Percentiles rank a stretch among this genome's conserved stretches.
These are phyloP conservation scores for Daldinia caldariorum DNA, from an alignment of 495 filamentous ascomycete species.

Conservation along the genomic window DNA sequence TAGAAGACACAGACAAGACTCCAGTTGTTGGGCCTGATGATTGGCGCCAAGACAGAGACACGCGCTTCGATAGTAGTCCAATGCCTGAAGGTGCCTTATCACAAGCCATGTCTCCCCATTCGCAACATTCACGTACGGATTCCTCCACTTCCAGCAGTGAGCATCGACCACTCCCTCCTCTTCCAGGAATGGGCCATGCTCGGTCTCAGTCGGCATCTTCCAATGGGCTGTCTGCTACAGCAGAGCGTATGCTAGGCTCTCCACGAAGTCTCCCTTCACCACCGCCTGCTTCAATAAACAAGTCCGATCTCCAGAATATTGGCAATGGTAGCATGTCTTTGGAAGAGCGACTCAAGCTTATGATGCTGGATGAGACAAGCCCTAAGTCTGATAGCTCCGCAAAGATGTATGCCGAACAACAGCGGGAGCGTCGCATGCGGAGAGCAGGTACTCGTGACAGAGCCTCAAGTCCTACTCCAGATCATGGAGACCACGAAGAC, in stretches of 20 bases:
- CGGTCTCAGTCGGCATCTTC: slow-evolving; percentile 54
- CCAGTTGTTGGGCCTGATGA: slow-evolving; percentile 96
- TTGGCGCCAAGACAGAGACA: slow-evolving; percentile 84
- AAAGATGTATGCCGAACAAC: slow-evolving; percentile 58
- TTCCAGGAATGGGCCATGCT: slow-evolving; percentile 62
- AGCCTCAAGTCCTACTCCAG: slow-evolving; percentile 59
- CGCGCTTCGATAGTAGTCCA: slow-evolving; percentile 77
- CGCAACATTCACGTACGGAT: slow-evolving; percentile 64
- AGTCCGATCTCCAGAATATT: slow-evolving; percentile 75
- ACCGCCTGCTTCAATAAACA: slow-evolving; percentile 71
- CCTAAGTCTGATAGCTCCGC: slow-evolving; percentile 51
- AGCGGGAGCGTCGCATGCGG: slow-evolving; percentile 70
- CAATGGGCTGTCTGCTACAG: slow-evolving; percentile 64
- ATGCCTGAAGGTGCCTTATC: slow-evolving; percentile 59
- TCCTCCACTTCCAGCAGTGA: slow-evolving; percentile 78
- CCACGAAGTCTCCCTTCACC: slow-evolving; percentile 73
- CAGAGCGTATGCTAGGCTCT: slow-evolving; percentile 68
- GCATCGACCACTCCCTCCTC: slow-evolving; percentile 77
- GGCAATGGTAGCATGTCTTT: slow-evolving; percentile 76
- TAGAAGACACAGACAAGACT: slow-evolving; percentile 96
- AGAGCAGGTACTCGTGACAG: slow-evolving; percentile 60
- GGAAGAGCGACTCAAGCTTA: slow-evolving; percentile 81
- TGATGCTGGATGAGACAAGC: slow-evolving; percentile 76
- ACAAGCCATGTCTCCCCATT: slow-evolving; percentile 46
- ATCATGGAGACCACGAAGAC: slow-evolving; percentile 53